Evolutionary conservation across 2,329 filamentous ascomycete species (phyloP), one percentile per base, ranked within the genome.

Genomic region (Penicillium aurantiogriseum): DNA sequence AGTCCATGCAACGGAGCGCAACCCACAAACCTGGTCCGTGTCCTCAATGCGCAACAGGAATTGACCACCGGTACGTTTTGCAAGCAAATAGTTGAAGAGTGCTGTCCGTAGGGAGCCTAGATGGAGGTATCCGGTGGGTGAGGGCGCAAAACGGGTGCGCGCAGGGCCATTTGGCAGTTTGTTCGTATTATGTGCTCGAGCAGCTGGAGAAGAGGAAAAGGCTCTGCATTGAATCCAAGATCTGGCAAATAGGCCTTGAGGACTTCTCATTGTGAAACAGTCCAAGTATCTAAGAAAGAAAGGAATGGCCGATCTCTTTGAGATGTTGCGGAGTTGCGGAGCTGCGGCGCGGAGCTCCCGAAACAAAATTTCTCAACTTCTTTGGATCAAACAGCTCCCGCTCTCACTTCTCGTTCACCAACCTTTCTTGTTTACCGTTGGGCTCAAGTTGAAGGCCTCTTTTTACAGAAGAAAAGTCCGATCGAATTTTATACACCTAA

Each of bases 41-140:
- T 99, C 94, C 78, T 99, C 94, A 62, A 99, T 87, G 10, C 94
- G 86, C 49, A 99, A 78, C 11, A 99, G 77, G 68, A 99, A 99
- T 72, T 96, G 89, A 7, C 94, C 94, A 5, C 89, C 88, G 0
- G 94, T 96, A 3, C 88, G 86, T 68, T 88, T 90, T 0, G 94
- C 92, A n/a, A 96, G 82, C 5, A 99, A 79, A 65, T 93, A 97
- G 69, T 96, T 97, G 79, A 92, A 97, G n/a, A 99, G 77, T 0
- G 95, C 95, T 0, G 94, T 99, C 57, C 94, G 83, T 36, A 99
- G 76, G 0, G 92, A 96, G 4, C 94, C 94, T 13, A 99, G 81
- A 75, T 99, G 94, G 25, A 99, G 82, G 68, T 93, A 92, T 1
- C 94, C 94, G 0, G 94, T 99, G 0, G 94, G 94, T 1, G 94